These are phyloP conservation scores for Leccinum barrowsii DNA, from an alignment of 768 basidiomycete species.

Conservation along the genomic window DNA sequence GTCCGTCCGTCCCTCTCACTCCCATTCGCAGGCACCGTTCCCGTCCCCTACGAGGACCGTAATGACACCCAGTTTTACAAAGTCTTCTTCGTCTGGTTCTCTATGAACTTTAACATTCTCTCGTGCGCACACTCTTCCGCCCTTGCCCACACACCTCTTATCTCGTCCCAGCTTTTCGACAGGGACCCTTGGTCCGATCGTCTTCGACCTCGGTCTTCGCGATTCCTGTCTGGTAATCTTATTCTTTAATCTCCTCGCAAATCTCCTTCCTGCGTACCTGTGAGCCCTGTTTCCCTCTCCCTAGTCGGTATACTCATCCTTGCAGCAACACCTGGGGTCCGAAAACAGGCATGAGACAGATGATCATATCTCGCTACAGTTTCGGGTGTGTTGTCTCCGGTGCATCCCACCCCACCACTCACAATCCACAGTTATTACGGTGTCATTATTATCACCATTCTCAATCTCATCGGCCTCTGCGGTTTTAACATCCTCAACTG, in stretches of 20 bases:
- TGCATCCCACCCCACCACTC: slow-evolving; percentile 19
- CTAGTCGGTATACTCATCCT: background rate
- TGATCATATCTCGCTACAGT: slow-evolving; percentile 68
- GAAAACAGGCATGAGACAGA: slow-evolving; percentile 74
- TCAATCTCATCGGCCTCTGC: slow-evolving; percentile 58
- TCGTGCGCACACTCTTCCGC: slow-evolving; percentile 33
- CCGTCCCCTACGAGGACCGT: slow-evolving; percentile 47
- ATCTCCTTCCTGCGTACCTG: slow-evolving; percentile 58
- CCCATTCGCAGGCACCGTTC: slow-evolving; percentile 43
- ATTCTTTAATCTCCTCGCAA: slow-evolving; percentile 64
- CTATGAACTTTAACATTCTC: slow-evolving; percentile 64
- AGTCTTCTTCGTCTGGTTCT: slow-evolving; percentile 71
- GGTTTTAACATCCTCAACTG: slow-evolving; percentile 65
- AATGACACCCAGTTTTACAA: slow-evolving; percentile 59
- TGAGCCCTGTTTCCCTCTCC: slow-evolving; percentile 25
- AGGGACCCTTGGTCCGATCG: slow-evolving; percentile 63
- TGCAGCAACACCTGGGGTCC: slow-evolving; percentile 69
- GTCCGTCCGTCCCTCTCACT: background rate
- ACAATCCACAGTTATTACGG: slow-evolving; percentile 46
- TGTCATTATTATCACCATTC: slow-evolving; percentile 44
- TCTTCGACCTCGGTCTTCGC: slow-evolving; percentile 57
- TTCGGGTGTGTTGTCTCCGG: slow-evolving; percentile 45
- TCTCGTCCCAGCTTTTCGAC: slow-evolving; percentile 51
- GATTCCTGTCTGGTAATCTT: slow-evolving; percentile 64
- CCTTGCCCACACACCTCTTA: background rate